Conservation (phyloP, 164 flowering plant genomes). For the Brasenia schreberi region DNA sequence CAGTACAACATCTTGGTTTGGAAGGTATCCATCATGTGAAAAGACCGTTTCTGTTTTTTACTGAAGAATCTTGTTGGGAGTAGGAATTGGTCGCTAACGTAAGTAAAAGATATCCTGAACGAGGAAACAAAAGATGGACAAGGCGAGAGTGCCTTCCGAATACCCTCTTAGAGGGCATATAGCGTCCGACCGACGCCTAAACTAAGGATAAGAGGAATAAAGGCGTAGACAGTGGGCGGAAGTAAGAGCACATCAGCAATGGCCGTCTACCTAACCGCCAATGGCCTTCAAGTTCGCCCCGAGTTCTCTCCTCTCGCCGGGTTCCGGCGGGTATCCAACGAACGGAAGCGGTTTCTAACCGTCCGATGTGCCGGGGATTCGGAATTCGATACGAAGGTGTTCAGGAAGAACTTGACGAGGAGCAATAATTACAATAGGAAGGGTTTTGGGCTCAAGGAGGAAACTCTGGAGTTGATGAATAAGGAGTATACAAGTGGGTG, state of each 20-base stretch:
- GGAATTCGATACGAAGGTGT: conserved; percentile 66
- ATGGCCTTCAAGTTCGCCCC: background rate
- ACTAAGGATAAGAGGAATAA: background rate
- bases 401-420: conserved; percentile 71
- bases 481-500: conserved; percentile 74
- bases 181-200: no score
- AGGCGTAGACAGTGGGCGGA: background rate
- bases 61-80: no score
- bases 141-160: no score
- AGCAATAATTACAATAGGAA: conserved; percentile 73
- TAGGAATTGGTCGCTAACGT: no score
- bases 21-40: no score
- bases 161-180: no score
- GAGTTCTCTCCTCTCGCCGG: background rate
- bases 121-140: no score
- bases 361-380: background rate
- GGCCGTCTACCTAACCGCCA: background rate
- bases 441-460: conserved; percentile 84
- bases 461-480: conserved; percentile 74
- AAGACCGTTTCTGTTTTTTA: no score
- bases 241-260: background rate
- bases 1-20: no score
- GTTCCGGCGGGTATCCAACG: background rate
- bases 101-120: no score
- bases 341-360: background rate